Evolutionary conservation across 495 filamentous ascomycete genomes (phyloP), one percentile per base, ranked within the genome.

Genomic region (Lophium mytilinum): DNA sequence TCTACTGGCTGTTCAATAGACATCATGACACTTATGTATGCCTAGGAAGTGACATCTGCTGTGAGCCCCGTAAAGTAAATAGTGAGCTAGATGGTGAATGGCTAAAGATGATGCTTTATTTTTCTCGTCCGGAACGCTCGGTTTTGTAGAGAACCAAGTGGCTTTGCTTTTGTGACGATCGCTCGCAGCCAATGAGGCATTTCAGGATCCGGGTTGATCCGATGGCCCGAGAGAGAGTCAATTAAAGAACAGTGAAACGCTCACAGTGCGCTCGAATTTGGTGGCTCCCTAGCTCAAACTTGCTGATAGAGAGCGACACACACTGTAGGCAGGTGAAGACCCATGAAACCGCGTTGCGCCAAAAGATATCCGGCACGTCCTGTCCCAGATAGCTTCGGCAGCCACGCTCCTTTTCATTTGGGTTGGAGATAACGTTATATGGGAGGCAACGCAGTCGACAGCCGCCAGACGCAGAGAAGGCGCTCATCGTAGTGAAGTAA

Each of bases 91-190:
- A 6, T 6, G 24, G 6, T 6, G 6, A 6, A 6, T 30, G 24
- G 24, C 24, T 6, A 30, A 30, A 30, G 24, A 30, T 30, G 24
- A 30, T 30, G 24, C 24, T 3, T 30, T 3, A 30, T 30, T 6
- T 30, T 30, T 30, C 6, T 6, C 24, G 6, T 30, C 24, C 24
- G 24, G 24, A 30, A 30, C 6, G 24, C 24, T 30, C 24, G 24
- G 24, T 30, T 30, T 6, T 30, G 24, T 30, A 30, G 24, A 6
- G 24, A 30, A 30, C 24, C 24, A 2, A 30, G 24, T 30, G 24
- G 24, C 24, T 30, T 48, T 48, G 45, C 45, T 48, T 48, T 48
- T 48, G 45, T 48, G 45, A 24, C 45, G 21, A 48, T 48, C 17
- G 45, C 1, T 47, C n/a, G 15, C 7, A 14, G 14, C 15, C 9